Conservation (phyloP, 352 stramenopile species). For the Hyaloperonospora brassicae region DNA sequence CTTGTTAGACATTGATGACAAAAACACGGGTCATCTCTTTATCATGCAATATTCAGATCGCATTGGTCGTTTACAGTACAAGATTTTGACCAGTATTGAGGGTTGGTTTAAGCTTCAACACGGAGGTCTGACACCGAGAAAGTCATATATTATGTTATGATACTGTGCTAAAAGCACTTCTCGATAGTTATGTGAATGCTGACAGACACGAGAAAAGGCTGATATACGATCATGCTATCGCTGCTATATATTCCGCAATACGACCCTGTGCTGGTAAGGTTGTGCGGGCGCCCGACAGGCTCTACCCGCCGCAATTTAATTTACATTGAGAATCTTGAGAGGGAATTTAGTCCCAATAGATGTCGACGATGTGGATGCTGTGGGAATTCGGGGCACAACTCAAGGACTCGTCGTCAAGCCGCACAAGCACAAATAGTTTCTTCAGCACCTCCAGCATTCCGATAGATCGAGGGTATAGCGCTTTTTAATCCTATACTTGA, state of each 20-base stretch:
- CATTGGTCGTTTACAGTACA: not conserved
- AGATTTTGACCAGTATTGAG: not conserved
- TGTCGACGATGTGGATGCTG: not conserved
- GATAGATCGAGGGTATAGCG: not conserved
- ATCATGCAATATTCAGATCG: not conserved
- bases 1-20: not conserved
- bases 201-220: not conserved
- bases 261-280: not conserved
- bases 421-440: not conserved
- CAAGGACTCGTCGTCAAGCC: not conserved
- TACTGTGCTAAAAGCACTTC: not conserved
- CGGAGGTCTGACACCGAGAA: not conserved
- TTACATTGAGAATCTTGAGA: not conserved
- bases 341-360: not conserved
- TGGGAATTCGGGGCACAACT: not conserved
- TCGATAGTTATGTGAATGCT: not conserved
- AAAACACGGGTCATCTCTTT: not conserved
- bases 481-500: not conserved
- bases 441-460: not conserved
- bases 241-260: not conserved
- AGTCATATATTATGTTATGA: not conserved
- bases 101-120: not conserved
- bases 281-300: not conserved
- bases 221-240: not conserved
- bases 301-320: not conserved